Base-by-base conservation (phyloP, 2,329 filamentous ascomycete species). In the Colletotrichum tamarilloi region DNA sequence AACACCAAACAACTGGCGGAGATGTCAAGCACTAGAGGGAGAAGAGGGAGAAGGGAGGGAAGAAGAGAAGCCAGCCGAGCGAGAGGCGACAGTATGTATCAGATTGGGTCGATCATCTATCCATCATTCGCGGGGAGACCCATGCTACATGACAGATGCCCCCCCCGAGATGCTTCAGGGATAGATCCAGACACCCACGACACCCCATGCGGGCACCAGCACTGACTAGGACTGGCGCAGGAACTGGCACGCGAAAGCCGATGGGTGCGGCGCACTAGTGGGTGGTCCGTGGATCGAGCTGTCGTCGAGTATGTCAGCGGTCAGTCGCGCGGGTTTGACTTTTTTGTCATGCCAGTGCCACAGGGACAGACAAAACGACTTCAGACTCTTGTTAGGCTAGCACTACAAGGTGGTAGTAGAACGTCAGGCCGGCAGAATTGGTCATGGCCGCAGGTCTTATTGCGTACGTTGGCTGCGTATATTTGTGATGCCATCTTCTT, bases 71-170 rank as follows among this genome's bases (percentile, higher is more conserved):
- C 9, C 53, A 74, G 62, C 49, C 28, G 71, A 66, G 73, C 68
- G 71, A 70, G 62, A 75, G 72, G 67, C 64, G 67, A 74, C 71
- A 72, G 74, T 74, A 74, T 75, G 74, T 75, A 74, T 74, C 71
- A 74, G 72, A 72, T 68, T 74, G 52, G 73, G 77, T 65, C 75
- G 64, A 74, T 74, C 72, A 65, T 72, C 62, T 62, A 67, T 67
- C 62, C 57, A 59, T 58, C 68, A 72, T 72, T 72, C 72, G 72
- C 68, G 72, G 72, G 72, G 72, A 72, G 72, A 74, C 72, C 72
- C 72, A 74, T 74, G 72, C 67, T 38, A 68, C 72, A 74, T 74
- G 62, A 72, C 68, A 74, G 72, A 74, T 72, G 58, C n/a, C 46
- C 58, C 62, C 62, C 62, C 53, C 28, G 60, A 71, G 57, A 59